Evolutionary conservation across 129 eudicot genomes (phyloP), one percentile per base, ranked within the genome.

Genomic region (Sambucus nigra): DNA sequence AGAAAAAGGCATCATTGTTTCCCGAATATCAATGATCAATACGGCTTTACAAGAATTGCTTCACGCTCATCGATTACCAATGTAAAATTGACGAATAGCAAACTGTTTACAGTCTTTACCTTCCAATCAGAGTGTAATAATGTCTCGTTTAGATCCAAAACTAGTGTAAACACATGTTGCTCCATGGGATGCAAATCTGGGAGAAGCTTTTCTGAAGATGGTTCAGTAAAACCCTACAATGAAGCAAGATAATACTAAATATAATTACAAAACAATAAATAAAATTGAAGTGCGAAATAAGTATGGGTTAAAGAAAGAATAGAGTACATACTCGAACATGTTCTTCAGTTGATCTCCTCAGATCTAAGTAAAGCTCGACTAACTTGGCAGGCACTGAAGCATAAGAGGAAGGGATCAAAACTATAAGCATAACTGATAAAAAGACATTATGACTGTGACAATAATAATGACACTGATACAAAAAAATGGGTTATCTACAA

Each of bases 151-250:
- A 91, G 72, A 69, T 91, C 98, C 46, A 86, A 72, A 64, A 91
- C 98, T 68, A 91, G 81, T 3, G 98, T 91, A 46, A 85, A 76
- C 25, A 77, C 89, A 63, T 82, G 88, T 68, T 86, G 86, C 59
- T 85, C 95, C 77, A 61, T 54, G n/a, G 89, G 89, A 60, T 79
- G 87, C 61, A 82, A 75, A 78, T 85, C 95, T 62, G 98, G 98
- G 21, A 91, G 98, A 51, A 91, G 94, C 79, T 72, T 59, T 25
- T 91, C 98, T 45, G 89, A 81, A 9, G 71, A 51, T 33, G 98
- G 95, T 61, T 91, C 98, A 42, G 94, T 79, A 40, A 85, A 81
- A 49, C 83, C 95, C 98, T 91, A 59, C 15, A 47, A 60, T 25
- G 27, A 47, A 40, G 61, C 22, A 66, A 57, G 25, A 50, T 38